Conservation (phyloP, 2,329 filamentous ascomycete species). For the Penicillium olsonii region DNA sequence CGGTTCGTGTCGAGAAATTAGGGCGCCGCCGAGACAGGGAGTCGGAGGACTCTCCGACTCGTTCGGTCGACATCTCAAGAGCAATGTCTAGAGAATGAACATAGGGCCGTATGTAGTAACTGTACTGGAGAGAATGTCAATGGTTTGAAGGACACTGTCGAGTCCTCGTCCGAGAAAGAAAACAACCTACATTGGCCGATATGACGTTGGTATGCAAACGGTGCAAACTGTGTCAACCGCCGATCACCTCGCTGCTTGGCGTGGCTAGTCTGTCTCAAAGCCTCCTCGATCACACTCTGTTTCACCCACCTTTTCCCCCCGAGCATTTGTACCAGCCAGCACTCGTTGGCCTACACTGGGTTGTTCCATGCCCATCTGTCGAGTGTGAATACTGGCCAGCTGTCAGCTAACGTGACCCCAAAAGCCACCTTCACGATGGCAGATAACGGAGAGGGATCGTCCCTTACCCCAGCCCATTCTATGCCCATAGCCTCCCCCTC, state of each 20-base stretch:
- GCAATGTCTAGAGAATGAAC: slow-evolving; percentile 4
- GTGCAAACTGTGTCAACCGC: slow-evolving; percentile 30
- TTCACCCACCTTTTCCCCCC: slow-evolving; percentile 1
- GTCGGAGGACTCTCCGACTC: slow-evolving; percentile 21
- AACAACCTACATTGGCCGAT: background rate
- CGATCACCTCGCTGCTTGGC: slow-evolving; percentile 15
- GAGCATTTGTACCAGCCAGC: background rate
- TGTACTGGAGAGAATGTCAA: background rate
- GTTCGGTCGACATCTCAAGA: slow-evolving; percentile 25
- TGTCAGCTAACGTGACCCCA: slow-evolving; percentile 6
- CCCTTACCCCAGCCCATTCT: slow-evolving; percentile 33
- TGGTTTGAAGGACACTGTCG: slow-evolving; percentile 1
- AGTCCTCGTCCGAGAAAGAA: background rate
- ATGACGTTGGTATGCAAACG: slow-evolving; percentile 31
- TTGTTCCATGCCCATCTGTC: slow-evolving; percentile 1
- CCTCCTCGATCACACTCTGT: slow-evolving; percentile 5
- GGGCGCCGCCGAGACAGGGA: slow-evolving; percentile 38
- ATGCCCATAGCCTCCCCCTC: slow-evolving; percentile 35
- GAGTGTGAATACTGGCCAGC: background rate
- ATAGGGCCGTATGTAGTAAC: slow-evolving; percentile 2
- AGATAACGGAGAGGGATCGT: slow-evolving; percentile 41
- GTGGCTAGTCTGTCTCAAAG: slow-evolving; percentile 5
- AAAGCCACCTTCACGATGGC: slow-evolving; percentile 28
- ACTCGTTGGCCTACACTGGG: background rate
- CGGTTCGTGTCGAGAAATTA: slow-evolving; percentile 42